phyloP scores from a whole-genome alignment of 805 yeast species.

The Myxozyma sirexii region DNA sequence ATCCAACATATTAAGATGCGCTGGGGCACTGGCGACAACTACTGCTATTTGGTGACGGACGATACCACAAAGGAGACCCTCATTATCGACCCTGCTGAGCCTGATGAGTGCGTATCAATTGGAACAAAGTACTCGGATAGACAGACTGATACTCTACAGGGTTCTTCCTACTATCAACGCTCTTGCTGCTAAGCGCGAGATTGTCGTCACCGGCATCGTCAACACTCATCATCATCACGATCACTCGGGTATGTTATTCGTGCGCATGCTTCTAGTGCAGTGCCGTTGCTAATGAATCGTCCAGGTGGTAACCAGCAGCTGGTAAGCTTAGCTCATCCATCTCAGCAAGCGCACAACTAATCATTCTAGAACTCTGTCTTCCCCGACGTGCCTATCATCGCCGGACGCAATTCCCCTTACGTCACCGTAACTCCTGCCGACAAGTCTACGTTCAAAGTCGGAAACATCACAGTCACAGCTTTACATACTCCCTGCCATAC shows the following conservation, averaged over 20 bases:
- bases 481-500: slow-evolving; percentile 98
- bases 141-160: background rate
- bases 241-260: slow-evolving; percentile 83
- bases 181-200: slow-evolving; percentile 42
- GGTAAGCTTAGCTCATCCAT: slow-evolving; percentile 5
- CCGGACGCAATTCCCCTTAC: slow-evolving; percentile 77
- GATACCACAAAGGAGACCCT: slow-evolving; percentile 67
- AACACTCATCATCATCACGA: slow-evolving; percentile 97
- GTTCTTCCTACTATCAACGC: slow-evolving; percentile 52
- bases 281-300: background rate
- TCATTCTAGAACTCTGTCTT: slow-evolving; percentile 34
- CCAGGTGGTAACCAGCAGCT: slow-evolving; percentile 31
- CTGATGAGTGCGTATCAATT: slow-evolving; percentile 53
- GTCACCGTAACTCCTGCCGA: slow-evolving; percentile 74
- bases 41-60: slow-evolving; percentile 78
- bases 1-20: slow-evolving; percentile 84
- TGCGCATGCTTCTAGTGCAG: slow-evolving; percentile 35
- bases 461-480: slow-evolving; percentile 70
- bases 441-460: slow-evolving; percentile 62
- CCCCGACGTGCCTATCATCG: slow-evolving; percentile 67
- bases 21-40: slow-evolving; percentile 93
- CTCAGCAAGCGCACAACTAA: background rate
- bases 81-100: slow-evolving; percentile 92
- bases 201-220: slow-evolving; percentile 71
- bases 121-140: background rate